Evolutionary conservation across 495 filamentous ascomycete genomes (phyloP).

Genomic region (Annulohypoxylon moriforme): DNA sequence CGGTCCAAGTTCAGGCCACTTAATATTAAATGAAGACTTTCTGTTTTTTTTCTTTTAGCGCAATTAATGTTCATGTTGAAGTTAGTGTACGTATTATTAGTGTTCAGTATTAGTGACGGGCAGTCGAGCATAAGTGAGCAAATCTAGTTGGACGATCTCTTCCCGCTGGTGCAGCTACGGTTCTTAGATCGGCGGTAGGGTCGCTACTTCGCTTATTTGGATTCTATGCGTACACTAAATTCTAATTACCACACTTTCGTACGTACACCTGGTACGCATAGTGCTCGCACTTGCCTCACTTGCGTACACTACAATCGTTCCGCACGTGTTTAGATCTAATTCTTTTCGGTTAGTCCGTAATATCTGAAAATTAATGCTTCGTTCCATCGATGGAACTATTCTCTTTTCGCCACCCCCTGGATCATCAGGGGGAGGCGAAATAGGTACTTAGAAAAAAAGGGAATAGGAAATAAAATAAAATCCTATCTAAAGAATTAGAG

Average conservation of each 20-base stretch:
- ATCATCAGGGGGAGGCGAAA: constrained; percentile 51
- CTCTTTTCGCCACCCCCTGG: constrained; percentile 48
- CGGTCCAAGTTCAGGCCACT: constrained; percentile 11
- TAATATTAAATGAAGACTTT: constrained; percentile 15
- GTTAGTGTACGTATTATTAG: background rate
- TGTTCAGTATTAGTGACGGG: background rate
- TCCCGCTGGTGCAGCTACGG: constrained; percentile 21
- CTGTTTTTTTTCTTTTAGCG: constrained; percentile 2
- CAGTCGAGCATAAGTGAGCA: background rate
- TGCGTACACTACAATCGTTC: background rate
- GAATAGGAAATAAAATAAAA: background rate
- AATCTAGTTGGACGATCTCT: constrained; percentile 32
- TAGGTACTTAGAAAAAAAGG: constrained; percentile 3
- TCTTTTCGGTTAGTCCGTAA: constrained; percentile 16
- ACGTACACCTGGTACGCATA: background rate
- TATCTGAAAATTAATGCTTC: constrained; percentile 22
- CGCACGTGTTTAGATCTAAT: constrained; percentile 15
- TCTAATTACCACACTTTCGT: background rate
- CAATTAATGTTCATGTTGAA: too few relatives aligned
- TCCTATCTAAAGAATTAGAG: background rate
- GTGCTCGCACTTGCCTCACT: background rate
- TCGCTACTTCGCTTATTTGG: constrained; percentile 14
- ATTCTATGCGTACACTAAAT: background rate
- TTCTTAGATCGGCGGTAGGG: constrained; percentile 18
- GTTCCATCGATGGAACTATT: constrained; percentile 5